Conservation (phyloP, 2,329 filamentous ascomycete species). For the Cytospora schulzeri region DNA sequence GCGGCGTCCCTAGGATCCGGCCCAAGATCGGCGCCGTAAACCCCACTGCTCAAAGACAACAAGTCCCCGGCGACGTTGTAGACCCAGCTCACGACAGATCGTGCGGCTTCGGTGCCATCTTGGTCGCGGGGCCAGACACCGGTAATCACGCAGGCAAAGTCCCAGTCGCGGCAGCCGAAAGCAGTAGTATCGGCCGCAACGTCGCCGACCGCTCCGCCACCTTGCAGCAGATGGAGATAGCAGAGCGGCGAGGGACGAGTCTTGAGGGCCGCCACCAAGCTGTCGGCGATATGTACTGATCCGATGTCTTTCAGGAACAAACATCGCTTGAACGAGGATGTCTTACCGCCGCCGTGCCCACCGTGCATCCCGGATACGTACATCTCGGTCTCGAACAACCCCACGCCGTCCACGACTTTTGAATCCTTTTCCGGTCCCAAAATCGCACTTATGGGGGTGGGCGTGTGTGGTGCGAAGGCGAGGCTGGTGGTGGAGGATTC, state of each 20-base stretch:
- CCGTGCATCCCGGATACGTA: slow-evolving; percentile 63
- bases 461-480: slow-evolving; percentile 22
- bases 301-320: slow-evolving; percentile 58
- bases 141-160: slow-evolving; percentile 65
- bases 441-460: slow-evolving; percentile 28
- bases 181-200: slow-evolving; percentile 50
- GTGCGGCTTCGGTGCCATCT: slow-evolving; percentile 47
- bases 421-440: slow-evolving; percentile 39
- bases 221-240: slow-evolving; percentile 65
- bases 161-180: slow-evolving; percentile 66
- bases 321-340: slow-evolving; percentile 66
- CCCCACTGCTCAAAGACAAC: slow-evolving; percentile 52
- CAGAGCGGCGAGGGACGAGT: slow-evolving; percentile 54
- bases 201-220: slow-evolving; percentile 54
- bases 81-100: slow-evolving; percentile 53
- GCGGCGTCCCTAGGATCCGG: slow-evolving; percentile 59
- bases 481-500: slow-evolving; percentile 39
- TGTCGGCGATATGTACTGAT: slow-evolving; percentile 35
- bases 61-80: slow-evolving; percentile 52
- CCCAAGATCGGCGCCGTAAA: slow-evolving; percentile 64
- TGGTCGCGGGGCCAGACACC: slow-evolving; percentile 60
- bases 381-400: slow-evolving; percentile 61
- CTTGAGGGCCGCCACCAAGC: slow-evolving; percentile 49
- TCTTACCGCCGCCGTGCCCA: slow-evolving; percentile 60
- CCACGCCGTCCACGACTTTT: slow-evolving; percentile 48